Percentiles rank a stretch among this genome's conserved stretches.
phyloP scores from a whole-genome alignment of 2,329 filamentous ascomycete species.

The Aspergillus sp. region DNA sequence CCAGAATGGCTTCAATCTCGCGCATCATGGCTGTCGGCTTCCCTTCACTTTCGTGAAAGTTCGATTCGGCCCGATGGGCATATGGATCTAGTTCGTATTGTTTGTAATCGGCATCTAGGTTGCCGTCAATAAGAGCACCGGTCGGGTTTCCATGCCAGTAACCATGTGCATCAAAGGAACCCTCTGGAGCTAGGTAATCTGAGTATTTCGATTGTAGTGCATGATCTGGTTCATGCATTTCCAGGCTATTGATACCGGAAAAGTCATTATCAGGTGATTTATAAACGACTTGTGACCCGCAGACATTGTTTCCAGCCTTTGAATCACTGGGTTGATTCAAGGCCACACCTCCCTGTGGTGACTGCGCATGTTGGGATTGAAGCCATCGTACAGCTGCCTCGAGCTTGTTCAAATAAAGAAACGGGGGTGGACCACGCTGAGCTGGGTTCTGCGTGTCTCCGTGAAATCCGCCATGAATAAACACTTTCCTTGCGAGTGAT shows the following conservation, averaged over 20 bases:
- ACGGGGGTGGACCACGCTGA: slow-evolving; percentile 58
- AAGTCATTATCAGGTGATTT: slow-evolving; percentile 31
- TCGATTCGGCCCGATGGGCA: slow-evolving; percentile 30
- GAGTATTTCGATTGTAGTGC: slow-evolving; percentile 23
- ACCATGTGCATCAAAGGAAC: slow-evolving; percentile 30
- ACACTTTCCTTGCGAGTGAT: slow-evolving; percentile 70
- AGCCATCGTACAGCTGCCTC: slow-evolving; percentile 60
- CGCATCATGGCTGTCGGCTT: slow-evolving; percentile 43
- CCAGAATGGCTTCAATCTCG: slow-evolving; percentile 73
- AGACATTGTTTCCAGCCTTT: slow-evolving; percentile 6
- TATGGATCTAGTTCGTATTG: slow-evolving; percentile 55
- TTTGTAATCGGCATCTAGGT: slow-evolving; percentile 27
- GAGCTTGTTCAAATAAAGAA: slow-evolving; percentile 67
- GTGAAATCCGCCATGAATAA: slow-evolving; percentile 71
- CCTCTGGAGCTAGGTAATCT: slow-evolving; percentile 31
- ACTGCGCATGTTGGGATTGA: slow-evolving; percentile 41
- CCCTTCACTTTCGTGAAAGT: slow-evolving; percentile 10
- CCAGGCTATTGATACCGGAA: slow-evolving; percentile 11
- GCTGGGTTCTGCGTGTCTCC: slow-evolving; percentile 42
- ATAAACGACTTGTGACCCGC: slow-evolving; percentile 26
- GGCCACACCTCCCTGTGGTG: slow-evolving; percentile 3
- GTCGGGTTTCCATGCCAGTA: slow-evolving; percentile 19
- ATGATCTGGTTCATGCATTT: slow-evolving; percentile 4
- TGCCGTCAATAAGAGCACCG: slow-evolving; percentile 21
- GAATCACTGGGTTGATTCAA: slow-evolving; percentile 5